Evolutionary conservation across 2,329 filamentous ascomycete species (phyloP), one percentile per base, ranked within the genome.

Genomic region (Domatiomyces catenatus): DNA sequence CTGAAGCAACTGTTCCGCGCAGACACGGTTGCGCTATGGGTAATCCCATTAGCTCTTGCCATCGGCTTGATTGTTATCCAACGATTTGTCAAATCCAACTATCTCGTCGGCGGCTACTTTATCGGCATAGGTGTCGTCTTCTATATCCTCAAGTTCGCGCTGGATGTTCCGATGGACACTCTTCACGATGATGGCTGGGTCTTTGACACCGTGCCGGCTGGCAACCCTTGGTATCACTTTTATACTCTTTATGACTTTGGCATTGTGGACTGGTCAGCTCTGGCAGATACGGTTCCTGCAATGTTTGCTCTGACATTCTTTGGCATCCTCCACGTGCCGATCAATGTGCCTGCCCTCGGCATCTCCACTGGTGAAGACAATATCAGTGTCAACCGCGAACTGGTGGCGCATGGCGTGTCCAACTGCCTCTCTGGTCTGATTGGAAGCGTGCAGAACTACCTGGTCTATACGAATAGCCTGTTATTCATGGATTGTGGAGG

Each of bases 231-330:
- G 80, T 98, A 92, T 78, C 88, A 92, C 64, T 98, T 98, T 62
- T 98, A 94, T 69, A 93, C 87, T 0, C 76, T 96, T 46, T 98
- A 94, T 67, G 82, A 92, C 62, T 86, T 94, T 61, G 73, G 81
- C 47, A 73, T 83, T 20, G 84, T 96, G 2, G 78, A 89, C 59
- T 94, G 86, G 84, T 75, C 76, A 44, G 92, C 90, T 2, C 76
- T 98, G 47, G 69, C 75, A n/a, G 81, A 88, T 61, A 89, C 84
- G 1, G 75, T 95, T 26, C 92, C 92, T 0, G 89, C 92, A 26
- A 96, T 98, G 86, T 81, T 98, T 60, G 92, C 92, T 0, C 71
- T 98, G 54, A 96, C 92, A 0, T 98, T 98, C 71, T 98, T 98
- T 61, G 92, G 92, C 48, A 83, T 98, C 50, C 76, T 98, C 2